These are phyloP conservation scores for Leishmania martiniquensis DNA, from an alignment of 208 protist genomes.

Conservation along the genomic window DNA sequence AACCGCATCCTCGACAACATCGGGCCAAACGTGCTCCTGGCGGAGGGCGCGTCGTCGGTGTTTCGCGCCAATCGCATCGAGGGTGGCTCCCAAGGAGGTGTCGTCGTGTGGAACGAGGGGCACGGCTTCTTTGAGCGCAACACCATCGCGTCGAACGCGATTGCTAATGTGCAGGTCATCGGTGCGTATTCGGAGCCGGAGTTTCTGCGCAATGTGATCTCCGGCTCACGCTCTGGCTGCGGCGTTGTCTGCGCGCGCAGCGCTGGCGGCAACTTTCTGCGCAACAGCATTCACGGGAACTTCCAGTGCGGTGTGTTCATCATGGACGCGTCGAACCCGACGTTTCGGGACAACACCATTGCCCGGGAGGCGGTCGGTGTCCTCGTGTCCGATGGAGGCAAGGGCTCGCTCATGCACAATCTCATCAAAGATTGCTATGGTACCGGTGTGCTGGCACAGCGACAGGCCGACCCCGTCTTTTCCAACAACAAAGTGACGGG, in stretches of 20 bases:
- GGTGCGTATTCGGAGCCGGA: slow-evolving; percentile 57
- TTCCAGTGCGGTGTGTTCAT: slow-evolving; percentile 73
- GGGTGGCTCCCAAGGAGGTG: slow-evolving; percentile 54
- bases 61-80: slow-evolving; percentile 77
- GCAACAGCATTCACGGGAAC: slow-evolving; percentile 77
- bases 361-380: slow-evolving; percentile 66
- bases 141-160: slow-evolving; percentile 58
- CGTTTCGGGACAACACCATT: slow-evolving; percentile 54
- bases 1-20: slow-evolving; percentile 66
- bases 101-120: slow-evolving; percentile 71
- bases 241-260: slow-evolving; percentile 61
- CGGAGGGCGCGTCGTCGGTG: slow-evolving; percentile 63
- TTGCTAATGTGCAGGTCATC: slow-evolving; percentile 73
- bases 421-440: slow-evolving; percentile 60
- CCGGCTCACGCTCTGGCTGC: slow-evolving; percentile 47
- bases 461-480: slow-evolving; percentile 58
- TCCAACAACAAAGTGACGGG: slow-evolving; percentile 51
- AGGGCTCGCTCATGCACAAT: slow-evolving; percentile 65
- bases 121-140: slow-evolving; percentile 76
- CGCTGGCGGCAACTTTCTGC: slow-evolving; percentile 45
- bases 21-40: slow-evolving; percentile 62
- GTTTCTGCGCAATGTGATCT: slow-evolving; percentile 61
- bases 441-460: slow-evolving; percentile 69
- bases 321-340: slow-evolving; percentile 45
- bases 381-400: slow-evolving; percentile 65